Percentiles rank a stretch among this genome's conserved stretches.
These are phyloP conservation scores for Dispira simplex DNA, from an alignment of 192 early-diverging fungal genomes.

Conservation along the genomic window DNA sequence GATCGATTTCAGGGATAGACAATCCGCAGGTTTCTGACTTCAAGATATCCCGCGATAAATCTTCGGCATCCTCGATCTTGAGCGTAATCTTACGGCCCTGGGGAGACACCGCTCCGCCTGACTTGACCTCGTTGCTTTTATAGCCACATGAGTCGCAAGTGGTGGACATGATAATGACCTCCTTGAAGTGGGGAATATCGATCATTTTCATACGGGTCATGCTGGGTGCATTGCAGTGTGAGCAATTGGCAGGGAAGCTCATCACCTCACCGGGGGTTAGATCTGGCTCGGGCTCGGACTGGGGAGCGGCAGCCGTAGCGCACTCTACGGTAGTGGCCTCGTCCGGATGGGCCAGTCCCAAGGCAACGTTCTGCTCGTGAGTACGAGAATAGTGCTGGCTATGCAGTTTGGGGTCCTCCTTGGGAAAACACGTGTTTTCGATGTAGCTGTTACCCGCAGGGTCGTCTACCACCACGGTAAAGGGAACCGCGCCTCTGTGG, in stretches of 20 bases:
- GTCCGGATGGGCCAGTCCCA: constrained; percentile 54
- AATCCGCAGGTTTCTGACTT: constrained; percentile 92
- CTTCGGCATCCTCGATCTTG: constrained; percentile 66
- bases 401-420: constrained; percentile 57
- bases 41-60: constrained; percentile 82
- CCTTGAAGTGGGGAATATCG: constrained; percentile 90
- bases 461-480: constrained; percentile 74
- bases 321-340: constrained; percentile 20
- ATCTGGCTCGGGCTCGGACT: constrained; percentile 6
- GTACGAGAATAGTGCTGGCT: constrained; percentile 53
- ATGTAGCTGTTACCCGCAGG: constrained; percentile 86
- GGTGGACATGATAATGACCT: constrained; percentile 92
- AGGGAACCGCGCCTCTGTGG: constrained; percentile 34
- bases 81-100: constrained; percentile 71
- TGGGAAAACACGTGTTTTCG: constrained; percentile 67
- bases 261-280: constrained; percentile 49
- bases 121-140: constrained; percentile 94
- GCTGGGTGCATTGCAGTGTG: constrained; percentile 54
- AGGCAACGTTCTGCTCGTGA: constrained; percentile 54
- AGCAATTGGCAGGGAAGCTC: constrained; percentile 74
- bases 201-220: constrained; percentile 85
- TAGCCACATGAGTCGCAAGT: constrained; percentile 83
- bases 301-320: constrained; percentile 6
- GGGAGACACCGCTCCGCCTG: constrained; percentile 69
- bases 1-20: constrained; percentile 71